These are phyloP conservation scores for Quercus parvula DNA, from an alignment of 306 rosid species.

Conservation along the genomic window DNA sequence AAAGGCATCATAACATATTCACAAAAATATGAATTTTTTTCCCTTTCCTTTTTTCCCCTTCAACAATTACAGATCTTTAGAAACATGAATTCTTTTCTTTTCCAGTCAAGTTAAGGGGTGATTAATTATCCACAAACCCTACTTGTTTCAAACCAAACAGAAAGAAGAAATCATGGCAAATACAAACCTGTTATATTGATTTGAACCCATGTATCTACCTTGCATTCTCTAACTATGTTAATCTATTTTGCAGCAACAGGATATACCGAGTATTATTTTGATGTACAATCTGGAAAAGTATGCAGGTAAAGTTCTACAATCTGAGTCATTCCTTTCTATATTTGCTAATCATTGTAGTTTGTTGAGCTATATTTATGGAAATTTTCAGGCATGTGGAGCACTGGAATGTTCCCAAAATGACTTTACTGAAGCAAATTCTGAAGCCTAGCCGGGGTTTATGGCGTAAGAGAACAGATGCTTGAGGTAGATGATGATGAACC, in stretches of 20 bases:
- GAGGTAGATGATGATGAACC: background rate
- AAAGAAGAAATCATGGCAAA: background rate
- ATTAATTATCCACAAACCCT: background rate
- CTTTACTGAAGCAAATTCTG: slow-evolving; percentile 75
- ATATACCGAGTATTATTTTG: slow-evolving; percentile 85
- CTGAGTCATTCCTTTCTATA: slow-evolving; percentile 4
- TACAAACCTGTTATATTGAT: background rate
- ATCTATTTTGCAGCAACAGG: slow-evolving; percentile 76
- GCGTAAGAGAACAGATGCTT: slow-evolving; percentile 36
- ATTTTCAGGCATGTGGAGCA: slow-evolving; percentile 78
- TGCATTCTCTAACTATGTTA: slow-evolving; percentile 15
- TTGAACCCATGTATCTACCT: background rate
- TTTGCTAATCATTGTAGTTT: background rate
- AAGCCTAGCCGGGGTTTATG: slow-evolving; percentile 65
- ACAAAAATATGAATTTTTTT: background rate
- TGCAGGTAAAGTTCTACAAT: slow-evolving; percentile 50
- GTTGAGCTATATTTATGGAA: slow-evolving; percentile 4
- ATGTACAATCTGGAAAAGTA: slow-evolving; percentile 73
- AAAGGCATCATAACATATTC: background rate
- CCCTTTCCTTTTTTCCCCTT: too few relatives aligned
- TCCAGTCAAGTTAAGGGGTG: background rate
- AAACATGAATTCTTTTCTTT: too few relatives aligned
- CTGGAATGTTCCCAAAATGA: slow-evolving; percentile 96
- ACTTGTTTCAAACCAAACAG: background rate
- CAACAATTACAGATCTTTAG: too few relatives aligned